Percentiles rank a stretch among this genome's conserved stretches.
phyloP scores from a whole-genome alignment of 345 rosid species.

The Geranium brycei region DNA sequence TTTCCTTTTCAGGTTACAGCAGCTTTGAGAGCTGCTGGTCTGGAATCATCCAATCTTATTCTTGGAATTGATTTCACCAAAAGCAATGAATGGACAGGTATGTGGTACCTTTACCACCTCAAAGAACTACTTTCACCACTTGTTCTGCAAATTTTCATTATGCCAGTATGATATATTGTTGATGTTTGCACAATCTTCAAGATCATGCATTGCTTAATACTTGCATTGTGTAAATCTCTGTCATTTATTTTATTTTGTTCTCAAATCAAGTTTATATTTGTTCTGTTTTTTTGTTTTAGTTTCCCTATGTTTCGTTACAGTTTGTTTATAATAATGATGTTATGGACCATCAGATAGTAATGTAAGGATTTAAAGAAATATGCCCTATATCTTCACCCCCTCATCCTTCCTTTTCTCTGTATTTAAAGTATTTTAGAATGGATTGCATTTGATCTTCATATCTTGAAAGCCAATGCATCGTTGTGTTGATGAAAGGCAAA shows the following conservation, averaged over 20 bases:
- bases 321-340: no score
- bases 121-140: no score
- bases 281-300: no score
- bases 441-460: neutral
- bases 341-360: no score
- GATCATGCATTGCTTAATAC: no score
- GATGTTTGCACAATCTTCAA: no score
- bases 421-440: conserved; percentile 1
- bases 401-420: neutral
- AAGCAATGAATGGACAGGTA: conserved; percentile 93
- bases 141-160: no score
- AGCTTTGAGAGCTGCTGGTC: conserved; percentile 59
- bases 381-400: neutral
- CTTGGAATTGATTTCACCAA: conserved; percentile 77
- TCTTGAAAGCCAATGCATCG: conserved; percentile 10
- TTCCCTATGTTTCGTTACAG: no score
- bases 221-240: no score
- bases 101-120: neutral
- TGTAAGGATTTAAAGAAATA: no score
- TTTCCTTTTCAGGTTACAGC: conserved; percentile 31
- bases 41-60: conserved; percentile 82
- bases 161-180: neutral
- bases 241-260: no score
- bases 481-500: conserved; percentile 28
- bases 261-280: no score